phyloP scores from a whole-genome alignment of 2,329 filamentous ascomycete species.

The Trichoderma atroviride region DNA sequence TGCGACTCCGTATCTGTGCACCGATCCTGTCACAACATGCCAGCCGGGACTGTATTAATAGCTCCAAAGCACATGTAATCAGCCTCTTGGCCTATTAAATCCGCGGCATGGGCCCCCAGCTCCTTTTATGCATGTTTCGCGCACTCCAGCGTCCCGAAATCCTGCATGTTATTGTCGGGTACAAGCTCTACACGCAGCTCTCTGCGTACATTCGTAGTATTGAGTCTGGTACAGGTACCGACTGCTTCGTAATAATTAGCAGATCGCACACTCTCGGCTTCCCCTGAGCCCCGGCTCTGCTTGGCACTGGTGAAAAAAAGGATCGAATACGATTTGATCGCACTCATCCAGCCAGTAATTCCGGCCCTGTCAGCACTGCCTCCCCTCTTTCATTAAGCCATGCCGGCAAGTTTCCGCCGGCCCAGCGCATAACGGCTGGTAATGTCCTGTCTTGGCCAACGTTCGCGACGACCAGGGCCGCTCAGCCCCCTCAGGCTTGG shows the following conservation, averaged over 20 bases:
- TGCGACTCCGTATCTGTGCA: neutral
- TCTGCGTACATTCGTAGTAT: too few species aligned
- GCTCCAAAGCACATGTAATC: neutral
- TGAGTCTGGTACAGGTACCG: too few species aligned
- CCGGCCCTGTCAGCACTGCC: slow-evolving; percentile 23
- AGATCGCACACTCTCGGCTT: neutral
- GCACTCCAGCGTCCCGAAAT: neutral
- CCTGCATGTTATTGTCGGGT: neutral
- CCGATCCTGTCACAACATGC: neutral
- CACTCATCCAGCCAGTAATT: neutral
- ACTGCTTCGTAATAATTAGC: neutral
- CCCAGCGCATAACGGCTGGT: slow-evolving; percentile 20
- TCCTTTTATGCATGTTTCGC: neutral
- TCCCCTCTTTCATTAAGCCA: slow-evolving; percentile 16
- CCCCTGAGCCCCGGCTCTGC: slow-evolving; percentile 14
- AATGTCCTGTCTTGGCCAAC: slow-evolving; percentile 22
- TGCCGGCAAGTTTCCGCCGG: slow-evolving; percentile 16
- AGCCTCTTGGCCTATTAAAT: neutral
- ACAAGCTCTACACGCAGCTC: neutral
- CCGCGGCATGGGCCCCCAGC: neutral
- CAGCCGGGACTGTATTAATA: neutral
- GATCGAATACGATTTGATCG: slow-evolving; percentile 15
- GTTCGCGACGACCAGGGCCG: slow-evolving; percentile 1
- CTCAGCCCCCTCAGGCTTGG: slow-evolving; percentile 15
- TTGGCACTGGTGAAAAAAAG: slow-evolving; percentile 1